Evolutionary conservation across 345 rosid species (phyloP), one percentile per base, ranked within the genome.

Genomic region (Brassica nigra): DNA sequence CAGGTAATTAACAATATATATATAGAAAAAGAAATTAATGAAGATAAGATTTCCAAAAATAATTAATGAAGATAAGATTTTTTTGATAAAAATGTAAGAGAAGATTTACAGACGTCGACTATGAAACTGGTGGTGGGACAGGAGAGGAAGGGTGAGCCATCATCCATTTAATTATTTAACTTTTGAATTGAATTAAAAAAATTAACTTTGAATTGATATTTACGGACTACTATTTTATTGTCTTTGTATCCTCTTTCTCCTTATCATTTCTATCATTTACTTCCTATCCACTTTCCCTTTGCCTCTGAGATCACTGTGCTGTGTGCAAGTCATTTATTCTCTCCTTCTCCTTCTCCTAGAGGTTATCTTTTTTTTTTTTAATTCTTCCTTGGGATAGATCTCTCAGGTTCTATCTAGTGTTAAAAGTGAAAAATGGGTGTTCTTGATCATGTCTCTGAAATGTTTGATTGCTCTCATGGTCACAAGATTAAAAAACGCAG

Each of bases 391-490:
- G 18, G 0, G 15, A 47, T 47, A 7, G 42, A 47, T 11, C 54
- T 47, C 15, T 47, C 54, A 12, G 54, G 57, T 57, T 23, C 1
- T 58, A 8, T 58, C 36, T 68, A 36, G 15, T 27, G 4, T 0
- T 15, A 42, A 31, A 8, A 18, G 72, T 4, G 0, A 34, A 63
- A 31, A 6, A 91, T 95, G 99, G 99, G 97, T 23, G 95, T 80
- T 83, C 84, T 95, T 28, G 98, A 94, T 90, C 95, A 92, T 82
- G 78, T 94, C 33, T 85, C 97, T 11, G 6, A 92, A 70, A 76
- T 91, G 79, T 92, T 92, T 77, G 92, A 92, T 77, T 95, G 97
- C 78, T 91, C 99, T 30, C 33, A 63, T 73, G 88, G 88, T 4
- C 57, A 92, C 80, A 69, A 69, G 36, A 80, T 80, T 18, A 95